Conservation (phyloP, 1,139 yeast genomes). For the Diutina mesorugosa region DNA sequence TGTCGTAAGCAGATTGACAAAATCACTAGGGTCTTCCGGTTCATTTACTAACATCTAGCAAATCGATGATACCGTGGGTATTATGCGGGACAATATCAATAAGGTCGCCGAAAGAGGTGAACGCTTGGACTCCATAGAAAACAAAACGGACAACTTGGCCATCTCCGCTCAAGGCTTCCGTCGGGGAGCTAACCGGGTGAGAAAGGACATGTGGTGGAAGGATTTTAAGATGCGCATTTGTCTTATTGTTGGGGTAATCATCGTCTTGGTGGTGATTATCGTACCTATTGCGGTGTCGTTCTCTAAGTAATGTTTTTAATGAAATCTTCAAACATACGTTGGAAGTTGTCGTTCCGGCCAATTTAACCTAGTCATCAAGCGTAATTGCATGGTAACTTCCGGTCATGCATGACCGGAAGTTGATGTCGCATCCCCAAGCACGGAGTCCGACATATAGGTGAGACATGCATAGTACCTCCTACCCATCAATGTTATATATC, state of each 20-base stretch:
- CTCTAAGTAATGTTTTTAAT: conserved; percentile 15
- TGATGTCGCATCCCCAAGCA: not conserved
- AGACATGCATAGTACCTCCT: not conserved
- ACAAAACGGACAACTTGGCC: conserved; percentile 87
- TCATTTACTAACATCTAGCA: conserved; percentile 32
- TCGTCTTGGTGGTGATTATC: conserved; percentile 75
- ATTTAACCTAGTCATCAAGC: not conserved
- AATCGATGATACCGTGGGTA: conserved; percentile 93
- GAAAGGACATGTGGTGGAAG: conserved; percentile 99
- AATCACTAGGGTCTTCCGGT: not conserved
- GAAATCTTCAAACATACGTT: not conserved
- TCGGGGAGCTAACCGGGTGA: conserved; percentile 92
- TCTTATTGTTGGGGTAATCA: conserved; percentile 65
- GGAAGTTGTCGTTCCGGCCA: not conserved
- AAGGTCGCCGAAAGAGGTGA: conserved; percentile 94
- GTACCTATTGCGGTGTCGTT: conserved; percentile 93
- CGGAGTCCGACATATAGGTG: not conserved
- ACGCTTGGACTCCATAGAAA: conserved; percentile 83
- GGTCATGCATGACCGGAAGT: not conserved
- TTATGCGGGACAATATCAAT: conserved; percentile 95
- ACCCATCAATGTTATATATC: not conserved
- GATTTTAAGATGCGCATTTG: conserved; percentile 96
- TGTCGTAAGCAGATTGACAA: not conserved
- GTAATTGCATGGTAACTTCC: not conserved
- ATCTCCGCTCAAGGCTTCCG: conserved; percentile 93